A percentile compares a stretch with the other conserved stretches of the same genome.
Evolutionary conservation across 352 stramenopile genomes (phyloP).

Genomic region (Pythium phragmitis): DNA sequence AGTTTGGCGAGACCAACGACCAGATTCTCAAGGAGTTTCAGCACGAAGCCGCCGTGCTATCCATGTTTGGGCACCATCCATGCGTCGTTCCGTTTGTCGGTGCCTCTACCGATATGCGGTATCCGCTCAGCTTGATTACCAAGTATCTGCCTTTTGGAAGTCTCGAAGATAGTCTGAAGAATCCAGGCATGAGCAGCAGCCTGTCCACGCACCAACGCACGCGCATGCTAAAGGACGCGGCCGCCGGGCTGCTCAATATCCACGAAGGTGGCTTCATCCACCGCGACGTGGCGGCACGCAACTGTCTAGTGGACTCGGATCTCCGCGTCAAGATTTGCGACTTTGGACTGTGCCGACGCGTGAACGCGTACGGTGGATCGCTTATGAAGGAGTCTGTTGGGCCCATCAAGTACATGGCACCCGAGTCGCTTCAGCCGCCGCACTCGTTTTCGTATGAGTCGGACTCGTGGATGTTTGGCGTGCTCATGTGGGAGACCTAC

Average conservation of each 20-base stretch:
- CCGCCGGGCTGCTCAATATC: conserved; percentile 75
- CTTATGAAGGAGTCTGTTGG: conserved; percentile 68
- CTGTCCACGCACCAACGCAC: conserved; percentile 49
- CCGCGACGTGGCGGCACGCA: conserved; percentile 73
- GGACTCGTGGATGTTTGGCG: conserved; percentile 83
- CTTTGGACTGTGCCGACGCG: conserved; percentile 72
- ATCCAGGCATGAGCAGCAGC: conserved; percentile 25
- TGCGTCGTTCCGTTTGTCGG: conserved; percentile 83
- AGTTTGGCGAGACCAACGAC: conserved; percentile 69
- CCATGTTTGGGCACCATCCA: conserved; percentile 83
- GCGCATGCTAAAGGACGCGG: conserved; percentile 70
- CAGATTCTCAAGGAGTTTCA: conserved; percentile 84
- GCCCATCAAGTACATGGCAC: conserved; percentile 84
- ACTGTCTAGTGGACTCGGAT: conserved; percentile 71
- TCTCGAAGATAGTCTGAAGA: conserved; percentile 67
- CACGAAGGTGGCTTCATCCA: conserved; percentile 86
- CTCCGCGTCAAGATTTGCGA: conserved; percentile 73
- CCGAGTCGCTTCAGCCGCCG: conserved; percentile 72
- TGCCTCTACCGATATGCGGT: conserved; percentile 65
- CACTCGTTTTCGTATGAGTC: conserved; percentile 77
- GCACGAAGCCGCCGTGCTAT: conserved; percentile 74
- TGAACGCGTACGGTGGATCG: conserved; percentile 50
- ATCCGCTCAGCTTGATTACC: conserved; percentile 65
- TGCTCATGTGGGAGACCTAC: conserved; percentile 84
- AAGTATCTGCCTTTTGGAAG: conserved; percentile 74